Conservation (phyloP, 306 rosid species). For the Malus sylvestris region DNA sequence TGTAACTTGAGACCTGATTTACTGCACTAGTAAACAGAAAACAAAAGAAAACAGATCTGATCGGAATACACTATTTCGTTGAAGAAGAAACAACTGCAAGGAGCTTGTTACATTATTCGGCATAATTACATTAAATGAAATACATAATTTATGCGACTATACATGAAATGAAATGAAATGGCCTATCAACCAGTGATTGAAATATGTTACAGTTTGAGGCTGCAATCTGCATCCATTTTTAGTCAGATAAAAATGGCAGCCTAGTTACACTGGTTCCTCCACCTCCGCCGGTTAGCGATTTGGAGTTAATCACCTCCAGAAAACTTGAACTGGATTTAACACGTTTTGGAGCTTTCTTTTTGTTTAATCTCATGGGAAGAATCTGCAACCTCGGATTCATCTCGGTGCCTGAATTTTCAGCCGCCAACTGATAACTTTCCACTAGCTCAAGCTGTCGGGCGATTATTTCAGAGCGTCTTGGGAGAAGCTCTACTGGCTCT, state of each 20-base stretch:
- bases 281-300: conserved; percentile 28
- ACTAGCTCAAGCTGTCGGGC: conserved; percentile 92
- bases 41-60: too few relatives aligned
- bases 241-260: conserved; percentile 75
- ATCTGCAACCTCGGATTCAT: conserved; percentile 93
- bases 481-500: conserved; percentile 97
- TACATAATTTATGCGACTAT: conserved; percentile 43
- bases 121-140: conserved; percentile 27
- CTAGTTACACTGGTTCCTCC: conserved; percentile 45
- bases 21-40: too few relatives aligned
- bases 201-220: conserved; percentile 24
- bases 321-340: conserved; percentile 36
- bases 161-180: conserved; percentile 26
- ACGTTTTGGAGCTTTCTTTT: conserved; percentile 29
- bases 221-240: background rate
- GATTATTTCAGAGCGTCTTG: conserved; percentile 81
- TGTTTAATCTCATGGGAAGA: conserved; percentile 64
- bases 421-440: conserved; percentile 81
- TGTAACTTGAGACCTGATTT: too few relatives aligned
- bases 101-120: background rate
- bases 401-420: conserved; percentile 85
- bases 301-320: conserved; percentile 28
- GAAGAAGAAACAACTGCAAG: conserved; percentile 7
- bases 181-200: conserved; percentile 27
- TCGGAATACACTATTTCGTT: background rate